These are phyloP conservation scores for Fremontodendron californicum DNA, from an alignment of 345 rosid genomes.

Conservation along the genomic window DNA sequence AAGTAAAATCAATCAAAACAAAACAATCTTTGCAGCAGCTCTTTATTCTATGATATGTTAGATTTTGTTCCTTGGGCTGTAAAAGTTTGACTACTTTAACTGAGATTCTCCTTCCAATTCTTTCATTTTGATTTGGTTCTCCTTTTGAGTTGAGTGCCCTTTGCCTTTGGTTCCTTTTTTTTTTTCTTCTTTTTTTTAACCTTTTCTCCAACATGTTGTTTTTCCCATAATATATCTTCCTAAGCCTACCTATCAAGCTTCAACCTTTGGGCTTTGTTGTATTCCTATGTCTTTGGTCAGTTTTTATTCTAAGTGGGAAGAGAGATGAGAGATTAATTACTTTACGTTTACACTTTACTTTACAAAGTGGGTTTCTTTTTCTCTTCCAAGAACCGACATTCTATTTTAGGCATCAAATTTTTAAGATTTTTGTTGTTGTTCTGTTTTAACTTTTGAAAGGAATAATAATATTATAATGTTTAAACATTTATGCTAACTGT, in stretches of 20 bases:
- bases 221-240: too few relatives aligned
- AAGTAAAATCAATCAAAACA: slow-evolving; percentile 1
- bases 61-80: slow-evolving; percentile 32
- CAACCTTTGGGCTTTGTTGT: slow-evolving; percentile 3
- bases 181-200: too few relatives aligned
- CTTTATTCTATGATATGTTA: slow-evolving; percentile 26
- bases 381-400: slow-evolving; percentile 22
- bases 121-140: slow-evolving; percentile 35
- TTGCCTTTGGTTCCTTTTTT: slow-evolving; percentile 12
- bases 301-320: not conserved
- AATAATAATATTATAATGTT: slow-evolving; percentile 6
- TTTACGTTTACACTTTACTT: slow-evolving; percentile 21
- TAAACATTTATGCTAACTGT: too few relatives aligned
- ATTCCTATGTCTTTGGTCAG: not conserved
- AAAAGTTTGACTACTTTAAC: slow-evolving; percentile 37
- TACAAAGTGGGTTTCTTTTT: slow-evolving; percentile 32
- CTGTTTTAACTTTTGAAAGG: not conserved
- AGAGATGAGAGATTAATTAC: slow-evolving; percentile 9
- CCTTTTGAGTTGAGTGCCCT: slow-evolving; percentile 21
- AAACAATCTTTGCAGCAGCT: slow-evolving; percentile 22
- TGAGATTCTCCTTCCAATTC: slow-evolving; percentile 32
- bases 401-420: slow-evolving; percentile 21
- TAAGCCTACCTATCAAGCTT: too few relatives aligned
- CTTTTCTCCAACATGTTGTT: not conserved
- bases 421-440: not conserved